Percentiles rank a stretch among this genome's conserved stretches.
phyloP scores from a whole-genome alignment of 345 rosid genomes.

The Lenwebbia sp. region DNA sequence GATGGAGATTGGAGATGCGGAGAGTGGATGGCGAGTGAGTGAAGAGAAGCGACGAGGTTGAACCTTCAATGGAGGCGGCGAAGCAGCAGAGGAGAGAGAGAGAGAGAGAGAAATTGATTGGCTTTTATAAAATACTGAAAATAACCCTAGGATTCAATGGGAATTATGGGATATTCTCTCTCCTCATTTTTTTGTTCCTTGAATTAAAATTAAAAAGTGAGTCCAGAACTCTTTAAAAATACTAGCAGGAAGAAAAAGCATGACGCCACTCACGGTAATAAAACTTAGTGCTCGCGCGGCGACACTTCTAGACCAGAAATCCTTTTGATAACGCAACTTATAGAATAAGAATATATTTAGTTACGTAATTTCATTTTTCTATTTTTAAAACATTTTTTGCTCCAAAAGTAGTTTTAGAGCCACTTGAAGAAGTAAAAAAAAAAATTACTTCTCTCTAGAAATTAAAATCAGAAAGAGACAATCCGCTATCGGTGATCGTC shows the following conservation, averaged over 20 bases:
- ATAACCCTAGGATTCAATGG: not conserved
- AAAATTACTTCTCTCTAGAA: too few species aligned
- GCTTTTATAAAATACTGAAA: not conserved
- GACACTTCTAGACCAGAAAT: too few species aligned
- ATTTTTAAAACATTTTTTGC: too few species aligned
- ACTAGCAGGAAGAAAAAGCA: rapidly evolving
- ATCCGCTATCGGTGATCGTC: too few species aligned
- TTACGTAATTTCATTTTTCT: too few species aligned
- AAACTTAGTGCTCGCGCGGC: too few species aligned
- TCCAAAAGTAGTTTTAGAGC: too few species aligned
- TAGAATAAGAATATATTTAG: too few species aligned
- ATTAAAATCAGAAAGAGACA: too few species aligned
- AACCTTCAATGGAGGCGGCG: not conserved
- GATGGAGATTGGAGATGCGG: not conserved
- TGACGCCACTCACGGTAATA: too few species aligned
- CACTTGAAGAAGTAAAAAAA: too few species aligned
- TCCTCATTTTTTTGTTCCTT: not conserved
- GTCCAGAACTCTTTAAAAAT: not conserved
- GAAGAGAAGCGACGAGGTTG: not conserved
- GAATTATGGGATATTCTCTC: not conserved
- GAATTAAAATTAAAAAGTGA: not conserved
- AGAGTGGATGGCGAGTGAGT: not conserved
- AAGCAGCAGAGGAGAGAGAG: not conserved
- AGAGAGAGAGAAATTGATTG: not conserved
- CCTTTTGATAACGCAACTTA: too few species aligned